These are phyloP conservation scores for Strigomonas culicis DNA, from an alignment of 208 protist genomes.

Conservation along the genomic window DNA sequence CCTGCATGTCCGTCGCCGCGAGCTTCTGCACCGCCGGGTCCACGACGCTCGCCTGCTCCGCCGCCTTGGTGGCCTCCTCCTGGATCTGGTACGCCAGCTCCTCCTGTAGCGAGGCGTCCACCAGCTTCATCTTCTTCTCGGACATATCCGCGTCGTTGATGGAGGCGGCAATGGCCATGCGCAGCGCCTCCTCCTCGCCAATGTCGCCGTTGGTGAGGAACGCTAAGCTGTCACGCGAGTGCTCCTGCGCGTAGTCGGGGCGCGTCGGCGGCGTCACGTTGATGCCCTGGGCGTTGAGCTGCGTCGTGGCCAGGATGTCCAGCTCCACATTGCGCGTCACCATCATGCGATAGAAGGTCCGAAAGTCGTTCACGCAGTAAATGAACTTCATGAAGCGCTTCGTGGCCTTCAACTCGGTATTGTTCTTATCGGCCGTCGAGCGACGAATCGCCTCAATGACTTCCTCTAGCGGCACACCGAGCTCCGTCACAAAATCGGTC, in stretches of 20 bases:
- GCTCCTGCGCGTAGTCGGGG: background rate
- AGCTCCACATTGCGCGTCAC: conserved; percentile 88
- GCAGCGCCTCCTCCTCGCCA: conserved; percentile 74
- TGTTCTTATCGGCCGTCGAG: conserved; percentile 17
- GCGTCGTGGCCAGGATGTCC: conserved; percentile 70
- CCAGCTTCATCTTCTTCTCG: conserved; percentile 39
- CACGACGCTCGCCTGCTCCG: conserved; percentile 14
- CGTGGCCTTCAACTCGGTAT: conserved; percentile 21
- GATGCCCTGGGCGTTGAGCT: conserved; percentile 24
- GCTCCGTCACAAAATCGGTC: conserved; percentile 70
- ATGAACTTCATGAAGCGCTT: conserved; percentile 70
- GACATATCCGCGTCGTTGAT: conserved; percentile 37
- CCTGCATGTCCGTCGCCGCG: conserved; percentile 1
- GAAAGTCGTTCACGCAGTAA: conserved; percentile 84
- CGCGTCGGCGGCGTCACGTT: conserved; percentile 7
- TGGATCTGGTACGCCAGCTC: conserved; percentile 51
- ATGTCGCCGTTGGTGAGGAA: conserved; percentile 44
- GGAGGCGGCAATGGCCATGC: conserved; percentile 66
- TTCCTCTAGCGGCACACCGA: conserved; percentile 60
- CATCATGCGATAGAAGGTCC: conserved; percentile 90
- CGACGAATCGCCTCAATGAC: conserved; percentile 44
- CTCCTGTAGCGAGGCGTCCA: conserved; percentile 71
- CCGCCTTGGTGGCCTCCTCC: conserved; percentile 35
- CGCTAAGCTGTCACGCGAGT: conserved; percentile 14
- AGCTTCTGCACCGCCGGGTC: conserved; percentile 22